Conservation (phyloP, 1,284 basidiomycete genomes). For the Ganoderma sinense region DNA sequence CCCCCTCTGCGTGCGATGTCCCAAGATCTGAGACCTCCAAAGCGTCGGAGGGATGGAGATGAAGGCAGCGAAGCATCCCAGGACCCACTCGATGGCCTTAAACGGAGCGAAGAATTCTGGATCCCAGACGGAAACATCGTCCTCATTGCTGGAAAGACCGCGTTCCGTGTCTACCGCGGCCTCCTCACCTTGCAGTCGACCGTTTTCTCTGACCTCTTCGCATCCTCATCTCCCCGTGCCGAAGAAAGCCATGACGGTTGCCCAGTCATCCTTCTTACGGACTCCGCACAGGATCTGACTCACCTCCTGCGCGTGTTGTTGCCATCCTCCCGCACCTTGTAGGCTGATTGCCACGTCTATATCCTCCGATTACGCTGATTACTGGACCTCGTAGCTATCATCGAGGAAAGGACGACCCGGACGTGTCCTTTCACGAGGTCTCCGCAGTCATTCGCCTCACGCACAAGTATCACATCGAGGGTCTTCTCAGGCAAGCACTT, state of each 20-base stretch:
- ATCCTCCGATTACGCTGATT: too few relatives aligned
- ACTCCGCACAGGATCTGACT: slow-evolving; percentile 9
- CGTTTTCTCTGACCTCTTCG: slow-evolving; percentile 24
- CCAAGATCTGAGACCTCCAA: neutral
- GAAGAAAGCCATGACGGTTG: slow-evolving; percentile 13
- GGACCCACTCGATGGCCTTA: neutral
- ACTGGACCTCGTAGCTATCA: neutral
- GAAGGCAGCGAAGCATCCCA: neutral
- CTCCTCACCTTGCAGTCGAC: slow-evolving; percentile 32
- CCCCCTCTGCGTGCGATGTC: too few relatives aligned
- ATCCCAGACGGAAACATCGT: slow-evolving; percentile 75
- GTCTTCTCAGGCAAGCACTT: neutral
- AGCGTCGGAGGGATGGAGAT: neutral
- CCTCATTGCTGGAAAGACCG: slow-evolving; percentile 57
- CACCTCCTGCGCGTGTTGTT: slow-evolving; percentile 9
- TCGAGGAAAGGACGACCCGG: neutral
- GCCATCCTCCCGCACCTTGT: neutral
- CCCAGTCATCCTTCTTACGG: slow-evolving; percentile 16
- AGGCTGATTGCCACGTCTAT: too few relatives aligned
- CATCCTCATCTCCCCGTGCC: slow-evolving; percentile 1
- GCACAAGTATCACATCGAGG: slow-evolving; percentile 14
- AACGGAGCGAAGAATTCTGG: slow-evolving; percentile 60
- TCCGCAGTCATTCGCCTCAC: slow-evolving; percentile 17
- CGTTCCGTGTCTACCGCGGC: slow-evolving; percentile 75
- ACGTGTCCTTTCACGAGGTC: neutral